Percentiles rank a stretch among this genome's conserved stretches.
Evolutionary conservation across 2,329 filamentous ascomycete genomes (phyloP).

Genomic region (Sporothrix euskadiensis): DNA sequence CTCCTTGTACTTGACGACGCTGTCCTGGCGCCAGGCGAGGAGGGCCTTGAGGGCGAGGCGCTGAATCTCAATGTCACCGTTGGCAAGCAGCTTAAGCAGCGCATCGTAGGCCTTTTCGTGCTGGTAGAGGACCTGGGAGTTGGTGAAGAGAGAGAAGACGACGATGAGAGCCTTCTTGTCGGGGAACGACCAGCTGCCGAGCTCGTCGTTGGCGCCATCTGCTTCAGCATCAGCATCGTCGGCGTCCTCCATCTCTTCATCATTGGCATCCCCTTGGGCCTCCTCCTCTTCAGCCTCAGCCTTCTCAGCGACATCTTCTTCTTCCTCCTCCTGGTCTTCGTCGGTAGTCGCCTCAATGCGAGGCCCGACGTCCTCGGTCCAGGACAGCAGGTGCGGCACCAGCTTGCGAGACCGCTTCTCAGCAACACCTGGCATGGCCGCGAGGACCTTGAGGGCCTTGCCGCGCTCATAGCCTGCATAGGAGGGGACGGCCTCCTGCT

Average conservation of each 20-base stretch:
- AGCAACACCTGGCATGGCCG: slow-evolving; percentile 70
- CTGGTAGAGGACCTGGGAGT: slow-evolving; percentile 80
- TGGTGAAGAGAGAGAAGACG: slow-evolving; percentile 81
- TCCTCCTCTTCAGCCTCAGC: slow-evolving; percentile 42
- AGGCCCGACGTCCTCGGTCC: slow-evolving; percentile 58
- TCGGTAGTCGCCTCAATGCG: slow-evolving; percentile 22
- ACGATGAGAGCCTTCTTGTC: slow-evolving; percentile 83
- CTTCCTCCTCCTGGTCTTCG: slow-evolving; percentile 43
- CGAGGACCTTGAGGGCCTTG: slow-evolving; percentile 78
- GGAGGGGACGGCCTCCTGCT: slow-evolving; percentile 57
- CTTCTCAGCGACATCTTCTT: slow-evolving; percentile 42
- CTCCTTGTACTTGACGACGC: slow-evolving; percentile 76
- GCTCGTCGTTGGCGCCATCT: not conserved
- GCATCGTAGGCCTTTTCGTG: slow-evolving; percentile 73
- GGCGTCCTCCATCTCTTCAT: slow-evolving; percentile 44
- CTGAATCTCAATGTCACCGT: slow-evolving; percentile 89
- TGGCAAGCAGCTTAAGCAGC: slow-evolving; percentile 73
- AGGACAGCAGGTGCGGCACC: slow-evolving; percentile 81
- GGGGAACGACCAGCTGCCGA: slow-evolving; percentile 63
- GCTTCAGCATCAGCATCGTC: slow-evolving; percentile 32
- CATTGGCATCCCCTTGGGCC: slow-evolving; percentile 29
- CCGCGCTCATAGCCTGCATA: slow-evolving; percentile 62
- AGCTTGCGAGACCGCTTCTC: slow-evolving; percentile 84
- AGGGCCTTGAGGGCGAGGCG: slow-evolving; percentile 81
- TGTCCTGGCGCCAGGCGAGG: slow-evolving; percentile 82